Evolutionary conservation across 768 basidiomycete species (phyloP), one percentile per base, ranked within the genome.

Genomic region (Suillus luteus): DNA sequence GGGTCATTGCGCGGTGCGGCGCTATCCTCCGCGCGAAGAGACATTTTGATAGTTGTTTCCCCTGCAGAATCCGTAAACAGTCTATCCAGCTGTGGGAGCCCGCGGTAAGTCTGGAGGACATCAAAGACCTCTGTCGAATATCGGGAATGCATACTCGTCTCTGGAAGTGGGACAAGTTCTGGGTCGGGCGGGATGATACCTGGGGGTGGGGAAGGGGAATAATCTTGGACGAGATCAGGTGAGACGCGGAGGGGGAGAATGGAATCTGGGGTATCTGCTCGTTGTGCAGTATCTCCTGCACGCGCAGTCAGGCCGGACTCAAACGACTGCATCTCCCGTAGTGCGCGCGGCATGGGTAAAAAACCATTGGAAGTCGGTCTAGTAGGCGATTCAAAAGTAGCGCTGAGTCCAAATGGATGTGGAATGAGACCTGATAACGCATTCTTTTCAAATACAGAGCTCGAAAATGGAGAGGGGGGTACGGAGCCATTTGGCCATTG

Each of bases 321-420:
- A 70, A 94, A 95, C 0, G 90, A 92, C 67, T 93, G 91, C 88
- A 93, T 91, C 72, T 89, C 89, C 27, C 92, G 88, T n/a, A 95
- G 73, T 49, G 81, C 79, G 5, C 84, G 86, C 1, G 86, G 82
- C 2, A 83, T 68, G 5, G 80, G 78, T 5, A 85, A 72, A 55
- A 76, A 79, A 19, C 84, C 74, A 1, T 78, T 60, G 1, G 78
- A 74, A 9, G 81, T 79, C 40, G 76, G 80, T 64, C 82, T 79
- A 0, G 80, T 73, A 4, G 88, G 89, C 0, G 85, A 80, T 61
- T 87, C 86, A 68, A 89, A 92, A 3, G 77, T 66, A 37, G 92
- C 81, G 9, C 85, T 85, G 5, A 77, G 71, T 17, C 91, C 91
- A 71, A 92, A 91, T 0, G 91, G 91, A 65, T 84, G 74, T 3